A percentile compares a stretch with the other conserved stretches of the same genome.
Evolutionary conservation across 2,329 filamentous ascomycete species (phyloP).

Genomic region (Aspergillus tanneri): DNA sequence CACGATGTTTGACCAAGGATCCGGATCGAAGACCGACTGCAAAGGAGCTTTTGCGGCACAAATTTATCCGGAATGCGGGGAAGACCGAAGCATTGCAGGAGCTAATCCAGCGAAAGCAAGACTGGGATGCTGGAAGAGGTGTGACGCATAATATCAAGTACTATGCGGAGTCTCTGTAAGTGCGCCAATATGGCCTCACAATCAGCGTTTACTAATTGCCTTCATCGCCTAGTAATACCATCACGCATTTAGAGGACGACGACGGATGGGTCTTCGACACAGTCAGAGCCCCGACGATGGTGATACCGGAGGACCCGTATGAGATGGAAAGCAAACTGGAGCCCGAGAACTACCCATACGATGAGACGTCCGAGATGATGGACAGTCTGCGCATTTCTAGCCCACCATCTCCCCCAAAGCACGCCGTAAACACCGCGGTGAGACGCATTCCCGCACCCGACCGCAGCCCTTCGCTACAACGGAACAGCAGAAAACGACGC

Average conservation of each 20-base stretch:
- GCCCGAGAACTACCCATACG: conserved; percentile 32
- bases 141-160: conserved; percentile 72
- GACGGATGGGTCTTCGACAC: conserved; percentile 98
- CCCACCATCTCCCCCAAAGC: conserved; percentile 48
- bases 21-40: conserved; percentile 80
- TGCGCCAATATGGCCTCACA: conserved; percentile 16
- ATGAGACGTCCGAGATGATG: conserved; percentile 42
- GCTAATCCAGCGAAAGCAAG: conserved; percentile 74
- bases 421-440: conserved; percentile 57
- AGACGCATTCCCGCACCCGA: conserved; percentile 48
- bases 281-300: conserved; percentile 67
- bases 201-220: conserved; percentile 9
- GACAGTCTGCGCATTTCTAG: conserved; percentile 39
- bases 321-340: conserved; percentile 47
- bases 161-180: conserved; percentile 85
- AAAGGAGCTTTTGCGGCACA: conserved; percentile 81
- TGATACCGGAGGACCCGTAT: conserved; percentile 57
- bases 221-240: conserved; percentile 59
- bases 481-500: conserved; percentile 42
- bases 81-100: conserved; percentile 87
- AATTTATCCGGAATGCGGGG: conserved; percentile 82
- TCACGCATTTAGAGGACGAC: conserved; percentile 61
- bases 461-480: conserved; percentile 43
- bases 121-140: conserved; percentile 73
- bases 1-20: conserved; percentile 88